Conservation (phyloP, 108 stramenopile genomes). For the Cyclotella cryptica region DNA sequence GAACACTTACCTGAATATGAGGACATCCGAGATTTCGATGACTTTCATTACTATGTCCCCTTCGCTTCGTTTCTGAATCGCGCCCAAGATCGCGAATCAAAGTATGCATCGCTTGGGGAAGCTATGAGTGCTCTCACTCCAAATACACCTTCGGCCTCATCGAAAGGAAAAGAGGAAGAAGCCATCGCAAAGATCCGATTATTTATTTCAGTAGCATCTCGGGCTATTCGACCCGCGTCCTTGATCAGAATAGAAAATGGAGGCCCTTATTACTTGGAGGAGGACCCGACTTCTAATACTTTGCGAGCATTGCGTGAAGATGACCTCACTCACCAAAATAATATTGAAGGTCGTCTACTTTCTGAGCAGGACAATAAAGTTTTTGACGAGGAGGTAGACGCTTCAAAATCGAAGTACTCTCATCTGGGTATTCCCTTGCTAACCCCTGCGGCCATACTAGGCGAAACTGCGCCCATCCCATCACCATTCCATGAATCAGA, state of each 20-base stretch:
- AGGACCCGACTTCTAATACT: constrained; percentile 1
- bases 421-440: constrained; percentile 33
- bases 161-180: constrained; percentile 24
- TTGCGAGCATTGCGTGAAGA: constrained; percentile 15
- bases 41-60: constrained; percentile 37
- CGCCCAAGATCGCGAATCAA: not conserved
- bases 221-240: constrained; percentile 5
- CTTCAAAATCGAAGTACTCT: constrained; percentile 17
- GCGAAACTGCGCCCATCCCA: not conserved
- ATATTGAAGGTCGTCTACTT: not conserved
- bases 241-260: not conserved
- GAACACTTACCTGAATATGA: constrained; percentile 1
- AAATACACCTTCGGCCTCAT: not conserved
- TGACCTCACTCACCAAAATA: not conserved
- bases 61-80: constrained; percentile 37
- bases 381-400: not conserved
- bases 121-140: constrained; percentile 26
- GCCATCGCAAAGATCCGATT: constrained; percentile 24
- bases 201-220: constrained; percentile 20
- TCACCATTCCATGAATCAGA: not conserved
- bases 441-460: constrained; percentile 37
- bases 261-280: constrained; percentile 25
- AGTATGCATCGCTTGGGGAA: constrained; percentile 40
- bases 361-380: not conserved
- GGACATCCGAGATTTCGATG: constrained; percentile 33